Conservation (phyloP, 179 eudicot genomes). For the Corrigiola litoralis region DNA sequence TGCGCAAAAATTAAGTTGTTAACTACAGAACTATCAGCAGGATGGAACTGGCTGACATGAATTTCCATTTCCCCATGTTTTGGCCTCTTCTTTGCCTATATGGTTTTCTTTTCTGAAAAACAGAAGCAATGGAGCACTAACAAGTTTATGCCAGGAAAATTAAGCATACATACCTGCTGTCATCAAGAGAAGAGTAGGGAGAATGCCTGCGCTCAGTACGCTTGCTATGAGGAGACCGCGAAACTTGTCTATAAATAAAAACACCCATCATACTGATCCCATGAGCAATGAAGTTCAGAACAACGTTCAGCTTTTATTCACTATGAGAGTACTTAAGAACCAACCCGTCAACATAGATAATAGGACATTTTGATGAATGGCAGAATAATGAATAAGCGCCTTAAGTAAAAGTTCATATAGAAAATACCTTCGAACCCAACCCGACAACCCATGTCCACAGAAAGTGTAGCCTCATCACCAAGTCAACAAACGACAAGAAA, state of each 20-base stretch:
- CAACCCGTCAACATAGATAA: background rate
- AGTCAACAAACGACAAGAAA: background rate
- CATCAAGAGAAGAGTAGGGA: conserved; percentile 87
- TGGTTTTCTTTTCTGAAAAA: conserved; percentile 7
- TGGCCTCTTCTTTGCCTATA: background rate
- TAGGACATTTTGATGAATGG: background rate
- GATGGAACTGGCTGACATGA: background rate
- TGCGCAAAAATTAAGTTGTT: conserved; percentile 22
- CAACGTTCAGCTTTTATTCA: conserved; percentile 27
- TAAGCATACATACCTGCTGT: conserved; percentile 51
- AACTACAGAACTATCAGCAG: background rate
- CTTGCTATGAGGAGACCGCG: conserved; percentile 94
- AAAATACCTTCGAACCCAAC: background rate
- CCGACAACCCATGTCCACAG: background rate
- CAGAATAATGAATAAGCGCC: background rate
- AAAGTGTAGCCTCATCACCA: background rate
- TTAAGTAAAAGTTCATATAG: background rate
- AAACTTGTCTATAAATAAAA: conserved; percentile 86
- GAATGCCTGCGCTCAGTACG: conserved; percentile 90
- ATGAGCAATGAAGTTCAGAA: conserved; percentile 42
- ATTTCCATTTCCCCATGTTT: background rate
- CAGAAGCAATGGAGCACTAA: conserved; percentile 2
- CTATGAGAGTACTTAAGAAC: background rate
- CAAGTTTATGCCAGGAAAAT: conserved; percentile 2
- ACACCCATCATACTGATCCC: conserved; percentile 69